Conservation (phyloP, 129 eudicot species). For the Daucus carota region DNA sequence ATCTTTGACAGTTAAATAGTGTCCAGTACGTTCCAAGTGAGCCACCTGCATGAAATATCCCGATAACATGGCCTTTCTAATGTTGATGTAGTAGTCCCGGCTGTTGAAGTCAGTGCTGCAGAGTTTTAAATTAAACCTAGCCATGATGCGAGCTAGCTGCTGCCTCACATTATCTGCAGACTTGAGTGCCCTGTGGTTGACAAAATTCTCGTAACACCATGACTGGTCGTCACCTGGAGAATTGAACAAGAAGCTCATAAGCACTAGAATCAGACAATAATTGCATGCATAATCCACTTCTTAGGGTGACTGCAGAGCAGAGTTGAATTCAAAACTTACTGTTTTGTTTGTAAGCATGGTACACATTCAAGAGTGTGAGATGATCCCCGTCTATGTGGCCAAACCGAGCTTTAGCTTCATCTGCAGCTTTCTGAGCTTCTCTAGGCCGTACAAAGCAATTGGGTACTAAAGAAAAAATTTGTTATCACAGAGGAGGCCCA, state of each 20-base stretch:
- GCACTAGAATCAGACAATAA: neutral
- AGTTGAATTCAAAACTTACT: constrained; percentile 39
- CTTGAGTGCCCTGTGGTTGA: constrained; percentile 78
- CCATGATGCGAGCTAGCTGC: constrained; percentile 87
- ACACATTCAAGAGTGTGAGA: constrained; percentile 82
- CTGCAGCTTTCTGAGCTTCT: constrained; percentile 99
- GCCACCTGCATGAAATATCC: constrained; percentile 99
- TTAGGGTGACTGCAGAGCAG: neutral
- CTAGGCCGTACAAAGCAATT: constrained; percentile 99
- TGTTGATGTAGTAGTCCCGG: constrained; percentile 87
- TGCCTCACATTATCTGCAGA: constrained; percentile 96
- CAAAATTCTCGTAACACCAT: constrained; percentile 95
- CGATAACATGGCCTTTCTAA: constrained; percentile 91
- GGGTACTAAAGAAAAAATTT: constrained; percentile 99
- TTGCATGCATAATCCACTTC: neutral
- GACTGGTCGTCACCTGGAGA: constrained; percentile 79
- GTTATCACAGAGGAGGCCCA: constrained; percentile 99
- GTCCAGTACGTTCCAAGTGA: constrained; percentile 93
- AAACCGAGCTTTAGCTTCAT: constrained; percentile 97
- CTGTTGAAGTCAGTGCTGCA: constrained; percentile 96
- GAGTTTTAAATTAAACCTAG: constrained; percentile 62
- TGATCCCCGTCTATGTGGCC: constrained; percentile 99
- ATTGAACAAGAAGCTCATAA: neutral
- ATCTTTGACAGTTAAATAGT: constrained; percentile 89
- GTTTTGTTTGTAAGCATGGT: constrained; percentile 95